phyloP scores from a whole-genome alignment of 75 land plant genomes.

The Azolla pinnata region DNA sequence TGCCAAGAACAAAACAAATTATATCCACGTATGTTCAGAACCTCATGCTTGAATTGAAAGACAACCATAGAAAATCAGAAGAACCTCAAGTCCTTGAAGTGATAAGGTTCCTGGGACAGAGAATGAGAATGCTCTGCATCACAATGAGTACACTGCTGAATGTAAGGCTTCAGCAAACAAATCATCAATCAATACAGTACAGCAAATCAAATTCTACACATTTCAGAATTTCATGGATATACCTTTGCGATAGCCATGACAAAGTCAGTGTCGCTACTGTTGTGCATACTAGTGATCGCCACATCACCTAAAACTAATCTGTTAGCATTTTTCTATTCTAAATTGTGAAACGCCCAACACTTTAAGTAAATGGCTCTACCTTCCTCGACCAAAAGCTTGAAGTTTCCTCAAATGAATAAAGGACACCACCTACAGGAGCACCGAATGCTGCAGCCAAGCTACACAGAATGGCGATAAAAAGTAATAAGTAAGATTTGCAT shows the following conservation, averaged over 20 bases:
- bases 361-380: conserved; percentile 9
- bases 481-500: too few species aligned
- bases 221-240: not conserved
- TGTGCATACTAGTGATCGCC: conserved; percentile 35
- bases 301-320: too few species aligned
- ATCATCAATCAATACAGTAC: too few species aligned
- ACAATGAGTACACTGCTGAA: not conserved
- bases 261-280: conserved; percentile 35
- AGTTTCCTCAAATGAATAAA: conserved; percentile 41
- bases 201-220: too few species aligned
- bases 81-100: conserved; percentile 32
- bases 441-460: conserved; percentile 44
- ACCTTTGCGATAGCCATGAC: conserved; percentile 31
- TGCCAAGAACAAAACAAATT: too few species aligned
- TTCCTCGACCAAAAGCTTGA: conserved; percentile 46
- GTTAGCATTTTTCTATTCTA: not conserved
- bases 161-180: too few species aligned
- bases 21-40: too few species aligned
- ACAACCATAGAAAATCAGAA: not conserved
- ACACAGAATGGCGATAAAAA: conserved; percentile 4
- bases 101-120: conserved; percentile 32
- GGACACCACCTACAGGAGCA: conserved; percentile 38
- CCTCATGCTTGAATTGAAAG: too few species aligned
- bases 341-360: not conserved
- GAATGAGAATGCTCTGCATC: conserved; percentile 29